These are phyloP conservation scores for Solanum tarijense DNA, from an alignment of 257 asterid genomes.

Conservation along the genomic window DNA sequence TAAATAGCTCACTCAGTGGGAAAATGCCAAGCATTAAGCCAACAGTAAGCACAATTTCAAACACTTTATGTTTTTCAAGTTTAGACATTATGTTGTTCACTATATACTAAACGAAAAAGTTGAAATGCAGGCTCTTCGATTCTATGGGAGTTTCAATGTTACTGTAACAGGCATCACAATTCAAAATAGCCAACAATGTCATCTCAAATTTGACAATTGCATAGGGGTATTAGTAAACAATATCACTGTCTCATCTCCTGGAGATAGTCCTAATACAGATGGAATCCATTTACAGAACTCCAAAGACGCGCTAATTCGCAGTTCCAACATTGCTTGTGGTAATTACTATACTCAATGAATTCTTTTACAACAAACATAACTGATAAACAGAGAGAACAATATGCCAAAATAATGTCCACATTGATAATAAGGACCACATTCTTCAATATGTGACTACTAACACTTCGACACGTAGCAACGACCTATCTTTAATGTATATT, in stretches of 20 bases:
- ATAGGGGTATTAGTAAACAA: conserved; percentile 65
- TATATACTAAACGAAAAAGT: neutral
- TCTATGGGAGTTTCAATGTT: conserved; percentile 75
- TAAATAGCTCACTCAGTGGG: conserved; percentile 31
- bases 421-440: conserved; percentile 15
- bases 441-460: conserved; percentile 5
- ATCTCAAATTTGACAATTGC: conserved; percentile 77
- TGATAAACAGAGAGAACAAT: neutral
- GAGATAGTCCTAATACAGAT: conserved; percentile 87
- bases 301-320: conserved; percentile 63
- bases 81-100: neutral
- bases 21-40: conserved; percentile 81
- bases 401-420: conserved; percentile 18
- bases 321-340: conserved; percentile 70
- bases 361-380: neutral
- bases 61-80: neutral
- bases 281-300: conserved; percentile 93
- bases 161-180: conserved; percentile 77
- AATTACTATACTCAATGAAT: conserved; percentile 1
- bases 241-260: conserved; percentile 61
- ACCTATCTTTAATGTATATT: conserved; percentile 10
- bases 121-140: conserved; percentile 60
- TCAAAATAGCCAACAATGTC: conserved; percentile 76
- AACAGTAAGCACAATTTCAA: conserved; percentile 45
- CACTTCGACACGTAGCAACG: conserved; percentile 19